Evolutionary conservation across 768 basidiomycete species (phyloP), one percentile per base, ranked within the genome.

Genomic region (Terana coerulea): DNA sequence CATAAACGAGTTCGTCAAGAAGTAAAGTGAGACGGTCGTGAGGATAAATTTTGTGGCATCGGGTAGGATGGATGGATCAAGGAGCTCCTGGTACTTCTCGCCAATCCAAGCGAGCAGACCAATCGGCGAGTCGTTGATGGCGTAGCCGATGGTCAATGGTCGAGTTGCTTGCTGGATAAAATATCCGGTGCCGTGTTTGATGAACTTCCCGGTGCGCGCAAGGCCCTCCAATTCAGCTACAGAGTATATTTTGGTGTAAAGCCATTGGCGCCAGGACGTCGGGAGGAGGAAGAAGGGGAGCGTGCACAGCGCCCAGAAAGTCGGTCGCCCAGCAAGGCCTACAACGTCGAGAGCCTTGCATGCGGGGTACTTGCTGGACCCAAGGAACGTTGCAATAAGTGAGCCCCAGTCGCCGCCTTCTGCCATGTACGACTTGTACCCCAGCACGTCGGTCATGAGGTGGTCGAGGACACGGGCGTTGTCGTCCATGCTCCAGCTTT

Each of bases 21-120:
- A 60, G 55, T 64, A 64, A 3, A 64, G 52, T 15, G 64, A 62
- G 26, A 63, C 52, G 1, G 60, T 53, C 24, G 57, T 60, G 19
- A 61, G 45, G 48, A 64, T 56, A 21, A 56, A 52, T n/a, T 47
- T 25, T 22, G 42, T 41, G 14, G 15, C 40, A 41, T 24, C 39
- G 14, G 8, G 47, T 29, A 36, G 53, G 49, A 17, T 60, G 42
- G 28, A 47, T 33, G 43, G 55, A 47, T 40, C 56, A 37, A 50
- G 48, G 47, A 15, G 53, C 39, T 57, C 56, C 44, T 45, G 44
- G 46, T 57, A 56, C 24, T 58, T 52, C 25, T 58, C 58, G 15
- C 62, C 64, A 0, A 67, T 56, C 56, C 57, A 66, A 15, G 62
- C 51, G 3, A 66, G 58, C 17, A 58, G 51, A 14, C 60, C 64